phyloP scores from a whole-genome alignment of 2,329 filamentous ascomycete species.

The Cytospora leucostoma region DNA sequence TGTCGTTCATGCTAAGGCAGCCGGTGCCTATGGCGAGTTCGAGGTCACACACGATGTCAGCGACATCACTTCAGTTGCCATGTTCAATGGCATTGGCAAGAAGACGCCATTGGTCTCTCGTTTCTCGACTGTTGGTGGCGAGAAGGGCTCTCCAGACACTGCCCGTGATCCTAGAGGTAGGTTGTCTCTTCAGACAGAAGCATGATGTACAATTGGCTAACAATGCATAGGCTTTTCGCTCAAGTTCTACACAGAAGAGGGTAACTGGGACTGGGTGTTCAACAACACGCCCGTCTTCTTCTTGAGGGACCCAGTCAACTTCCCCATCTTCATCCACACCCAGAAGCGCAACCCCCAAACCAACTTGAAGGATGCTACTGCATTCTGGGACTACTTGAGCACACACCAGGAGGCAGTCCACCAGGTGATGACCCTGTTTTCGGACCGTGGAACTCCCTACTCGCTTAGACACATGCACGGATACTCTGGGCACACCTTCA shows the following conservation, averaged over 20 bases:
- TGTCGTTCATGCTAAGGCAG: constrained; percentile 34
- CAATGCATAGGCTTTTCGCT: constrained; percentile 58
- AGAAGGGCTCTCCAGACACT: constrained; percentile 72
- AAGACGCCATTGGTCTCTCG: constrained; percentile 66
- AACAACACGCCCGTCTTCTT: constrained; percentile 82
- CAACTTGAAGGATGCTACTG: constrained; percentile 68
- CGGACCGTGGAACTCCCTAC: constrained; percentile 65
- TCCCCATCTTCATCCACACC: constrained; percentile 74
- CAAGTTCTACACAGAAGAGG: constrained; percentile 74
- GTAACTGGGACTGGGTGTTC: constrained; percentile 74
- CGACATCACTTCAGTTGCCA: constrained; percentile 18
- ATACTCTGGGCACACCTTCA: constrained; percentile 68
- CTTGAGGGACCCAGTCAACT: constrained; percentile 72
- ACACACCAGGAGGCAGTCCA: constrained; percentile 65
- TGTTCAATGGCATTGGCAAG: constrained; percentile 28
- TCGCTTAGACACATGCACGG: constrained; percentile 68
- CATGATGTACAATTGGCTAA: not conserved
- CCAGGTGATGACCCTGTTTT: constrained; percentile 66
- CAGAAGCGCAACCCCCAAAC: constrained; percentile 76
- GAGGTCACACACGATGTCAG: constrained; percentile 31
- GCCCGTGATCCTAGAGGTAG: constrained; percentile 72
- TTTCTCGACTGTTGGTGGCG: constrained; percentile 75
- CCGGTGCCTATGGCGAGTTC: constrained; percentile 34
- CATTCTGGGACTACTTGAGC: constrained; percentile 61
- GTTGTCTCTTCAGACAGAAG: not conserved